Base-by-base conservation (phyloP, 1,284 basidiomycete genomes). In the Cryptococcus neoformans region DNA sequence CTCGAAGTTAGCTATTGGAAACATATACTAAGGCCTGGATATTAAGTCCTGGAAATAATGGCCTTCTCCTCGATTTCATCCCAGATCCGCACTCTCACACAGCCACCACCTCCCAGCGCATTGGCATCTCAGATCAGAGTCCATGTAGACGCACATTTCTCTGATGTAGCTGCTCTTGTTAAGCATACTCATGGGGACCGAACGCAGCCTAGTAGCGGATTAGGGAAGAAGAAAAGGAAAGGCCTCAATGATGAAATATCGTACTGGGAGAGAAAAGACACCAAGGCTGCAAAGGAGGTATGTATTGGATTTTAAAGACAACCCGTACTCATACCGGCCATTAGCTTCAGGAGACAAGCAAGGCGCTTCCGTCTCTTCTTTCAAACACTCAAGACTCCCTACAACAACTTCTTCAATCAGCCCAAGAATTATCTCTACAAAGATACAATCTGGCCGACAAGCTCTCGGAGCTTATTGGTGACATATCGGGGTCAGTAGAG, bases 361-460 rank as follows among this genome's bases (percentile, higher is more conserved):
- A 57, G 1, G 57, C 54, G 8, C 59, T 77, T 4, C 74, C 71
- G 0, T 37, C 45, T n/a, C 62, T 70, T 0, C 65, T 74, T 1
- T 59, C 62, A 12, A 54, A 58, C 1, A 69, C 73, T 2, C 68
- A 69, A 14, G 51, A 51, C 1, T 51, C 57, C 14, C 62, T 78
- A 0, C 63, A 64, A n/a, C 46, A 16, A 8, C 57, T 77, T 2
- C 77, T 89, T 11, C 77, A 82, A 52, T 82, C 83, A 10, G 87
- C 89, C 0, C 86, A 89, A 66, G 83, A 86, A 53, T 79, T 91
- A 38, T 85, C 87, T 0, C 79, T 89, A n/a, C 77, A 87, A 39
- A 82, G 90, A 28, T 89, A 91, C 73, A 83, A 83, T 14, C 63
- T 76, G 8, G 67, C 69, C 11, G 77, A 79, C 49, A 65, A 70